Conservation (phyloP, 768 basidiomycete species). For the Boletus reticulatus region DNA sequence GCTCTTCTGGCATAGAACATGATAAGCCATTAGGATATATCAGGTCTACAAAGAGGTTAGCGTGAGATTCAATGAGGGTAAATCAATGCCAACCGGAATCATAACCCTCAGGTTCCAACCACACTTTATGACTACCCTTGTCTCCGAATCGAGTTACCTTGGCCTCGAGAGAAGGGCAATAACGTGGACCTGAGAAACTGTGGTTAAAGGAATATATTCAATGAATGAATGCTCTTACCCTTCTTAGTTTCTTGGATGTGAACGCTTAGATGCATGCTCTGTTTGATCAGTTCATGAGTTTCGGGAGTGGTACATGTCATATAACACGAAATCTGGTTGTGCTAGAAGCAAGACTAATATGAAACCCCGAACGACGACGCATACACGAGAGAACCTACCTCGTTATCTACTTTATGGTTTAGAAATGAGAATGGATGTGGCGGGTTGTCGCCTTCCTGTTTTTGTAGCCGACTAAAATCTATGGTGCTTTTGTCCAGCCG, state of each 20-base stretch:
- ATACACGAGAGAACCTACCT: conserved; percentile 39
- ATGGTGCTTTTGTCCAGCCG: conserved; percentile 70
- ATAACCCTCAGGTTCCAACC: conserved; percentile 92
- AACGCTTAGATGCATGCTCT: conserved; percentile 73
- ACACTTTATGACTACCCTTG: conserved; percentile 70
- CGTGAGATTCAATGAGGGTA: background rate
- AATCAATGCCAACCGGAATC: conserved; percentile 62
- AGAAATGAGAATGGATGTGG: conserved; percentile 79
- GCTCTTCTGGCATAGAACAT: conserved; percentile 81
- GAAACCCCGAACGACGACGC: background rate
- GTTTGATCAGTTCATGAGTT: conserved; percentile 74
- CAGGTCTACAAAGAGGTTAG: conserved; percentile 48
- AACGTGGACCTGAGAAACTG: conserved; percentile 65
- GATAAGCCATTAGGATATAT: conserved; percentile 92
- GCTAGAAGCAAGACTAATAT: conserved; percentile 38
- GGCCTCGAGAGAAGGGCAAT: conserved; percentile 88
- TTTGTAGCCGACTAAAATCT: conserved; percentile 56
- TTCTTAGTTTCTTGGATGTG: conserved; percentile 90
- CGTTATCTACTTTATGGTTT: conserved; percentile 65
- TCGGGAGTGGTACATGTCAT: conserved; percentile 67
- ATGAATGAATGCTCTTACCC: conserved; percentile 40
- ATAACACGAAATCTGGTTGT: conserved; percentile 71
- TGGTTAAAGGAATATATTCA: background rate
- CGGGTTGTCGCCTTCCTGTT: conserved; percentile 63
- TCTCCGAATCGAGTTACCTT: conserved; percentile 80